phyloP scores from a whole-genome alignment of 2,329 filamentous ascomycete species.

The Raffaelea ambrosiae region DNA sequence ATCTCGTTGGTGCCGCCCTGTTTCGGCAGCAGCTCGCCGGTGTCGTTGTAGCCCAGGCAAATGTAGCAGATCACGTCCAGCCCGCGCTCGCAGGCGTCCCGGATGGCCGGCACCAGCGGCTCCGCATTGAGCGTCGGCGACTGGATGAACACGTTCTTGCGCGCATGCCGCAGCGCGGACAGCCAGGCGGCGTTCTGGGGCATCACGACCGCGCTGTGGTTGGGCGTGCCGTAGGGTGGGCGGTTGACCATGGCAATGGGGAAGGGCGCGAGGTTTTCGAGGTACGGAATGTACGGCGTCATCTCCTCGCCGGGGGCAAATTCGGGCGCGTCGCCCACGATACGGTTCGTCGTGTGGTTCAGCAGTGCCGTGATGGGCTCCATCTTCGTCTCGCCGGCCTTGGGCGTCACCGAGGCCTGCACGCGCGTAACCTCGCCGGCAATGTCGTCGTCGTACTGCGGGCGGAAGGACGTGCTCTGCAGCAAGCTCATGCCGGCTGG shows the following conservation, averaged over 20 bases:
- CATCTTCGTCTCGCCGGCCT: constrained; percentile 43
- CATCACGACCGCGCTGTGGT: constrained; percentile 49
- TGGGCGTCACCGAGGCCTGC: constrained; percentile 45
- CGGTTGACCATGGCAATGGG: constrained; percentile 67
- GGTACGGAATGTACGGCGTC: constrained; percentile 55
- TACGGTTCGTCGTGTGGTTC: constrained; percentile 50
- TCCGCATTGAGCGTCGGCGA: constrained; percentile 69
- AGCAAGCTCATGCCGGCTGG: constrained; percentile 24
- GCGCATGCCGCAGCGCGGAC: constrained; percentile 58
- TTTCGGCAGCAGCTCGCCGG: constrained; percentile 65
- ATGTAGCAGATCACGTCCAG: constrained; percentile 62
- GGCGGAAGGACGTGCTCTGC: constrained; percentile 48
- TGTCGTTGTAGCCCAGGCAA: constrained; percentile 72
- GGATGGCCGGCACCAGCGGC: constrained; percentile 54
- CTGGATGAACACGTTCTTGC: constrained; percentile 63
- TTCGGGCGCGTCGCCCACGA: constrained; percentile 44
- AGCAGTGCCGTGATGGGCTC: constrained; percentile 56
- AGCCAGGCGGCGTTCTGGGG: constrained; percentile 73
- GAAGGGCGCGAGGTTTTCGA: constrained; percentile 41
- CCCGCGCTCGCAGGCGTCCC: constrained; percentile 57
- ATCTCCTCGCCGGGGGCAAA: constrained; percentile 45
- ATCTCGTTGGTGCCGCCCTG: constrained; percentile 73
- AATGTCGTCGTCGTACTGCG: constrained; percentile 57
- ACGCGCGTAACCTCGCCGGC: constrained; percentile 53
- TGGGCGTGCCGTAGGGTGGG: constrained; percentile 56